Evolutionary conservation across 2,329 filamentous ascomycete genomes (phyloP), one percentile per base, ranked within the genome.

Genomic region (Apiospora hydei): DNA sequence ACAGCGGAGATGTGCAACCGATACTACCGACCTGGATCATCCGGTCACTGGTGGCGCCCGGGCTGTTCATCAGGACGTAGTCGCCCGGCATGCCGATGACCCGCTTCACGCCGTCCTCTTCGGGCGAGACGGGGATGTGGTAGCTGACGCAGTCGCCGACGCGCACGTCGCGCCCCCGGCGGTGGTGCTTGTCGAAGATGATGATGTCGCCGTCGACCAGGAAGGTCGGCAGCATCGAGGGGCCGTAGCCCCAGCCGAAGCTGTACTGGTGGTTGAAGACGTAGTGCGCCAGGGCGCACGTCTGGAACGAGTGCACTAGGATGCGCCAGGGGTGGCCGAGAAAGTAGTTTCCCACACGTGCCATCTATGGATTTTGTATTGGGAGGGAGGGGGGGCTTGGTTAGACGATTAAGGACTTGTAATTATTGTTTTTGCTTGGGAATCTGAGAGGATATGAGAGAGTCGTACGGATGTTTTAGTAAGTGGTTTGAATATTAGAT

Each of bases 211-310:
- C 91, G 11, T 85, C 82, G 1, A 91, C 85, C 34, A 87, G 85
- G 73, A 98, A 91, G 0, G 94, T 98, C 10, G 96, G 96, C 69
- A 96, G 88, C 96, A 98, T 98, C 24, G 93, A 96, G 4, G 94
- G 90, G 1, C 96, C 96, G 38, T 86, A 85, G 21, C 91, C 90
- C 4, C 85, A 82, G 26, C 88, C 87, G 75, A 92, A 78, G 74
- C 86, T 86, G 83, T 90, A 89, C 77, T 90, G 84, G 82, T 96
- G 91, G 61, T 89, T 87, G 78, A 80, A 82, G 72, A 87, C 79
- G n/a, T 90, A 79, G 79, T 91, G 89, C 38, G 80, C 78, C 61
- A 86, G 77, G 69, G 85, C 83, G 51, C 87, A 77, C 71, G 83
- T 83, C 76, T 89, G 86, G 73, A 85, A 75, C 24, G 85, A 83